Evolutionary conservation across 257 asterid genomes (phyloP).

Genomic region (Solanum lycopersicoides): DNA sequence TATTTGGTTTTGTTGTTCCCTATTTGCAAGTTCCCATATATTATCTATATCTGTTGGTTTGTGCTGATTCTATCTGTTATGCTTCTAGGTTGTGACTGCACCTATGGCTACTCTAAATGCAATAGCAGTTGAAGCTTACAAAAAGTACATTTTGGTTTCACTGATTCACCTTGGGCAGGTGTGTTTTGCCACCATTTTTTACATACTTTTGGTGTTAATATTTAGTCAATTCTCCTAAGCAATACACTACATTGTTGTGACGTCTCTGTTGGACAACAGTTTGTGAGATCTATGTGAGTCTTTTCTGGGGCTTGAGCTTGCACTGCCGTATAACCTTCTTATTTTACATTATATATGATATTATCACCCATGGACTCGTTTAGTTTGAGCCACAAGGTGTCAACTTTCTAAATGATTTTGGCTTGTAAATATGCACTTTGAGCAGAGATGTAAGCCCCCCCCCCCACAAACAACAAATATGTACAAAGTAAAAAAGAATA

Average conservation of each 20-base stretch:
- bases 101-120: constrained; percentile 81
- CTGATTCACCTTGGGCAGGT: constrained; percentile 95
- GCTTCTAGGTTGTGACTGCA: constrained; percentile 83
- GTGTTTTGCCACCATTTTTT: neutral
- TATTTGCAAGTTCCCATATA: neutral
- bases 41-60: neutral
- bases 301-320: neutral
- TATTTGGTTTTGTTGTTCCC: neutral
- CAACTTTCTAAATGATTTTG: neutral
- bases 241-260: neutral
- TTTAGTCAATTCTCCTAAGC: neutral
- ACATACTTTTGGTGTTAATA: neutral
- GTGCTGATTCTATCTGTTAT: neutral
- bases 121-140: constrained; percentile 95
- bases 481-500: neutral
- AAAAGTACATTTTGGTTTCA: constrained; percentile 75
- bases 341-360: neutral
- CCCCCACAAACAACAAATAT: too few species aligned
- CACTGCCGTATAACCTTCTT: neutral
- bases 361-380: neutral
- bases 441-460: too few species aligned
- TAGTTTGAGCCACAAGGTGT: neutral
- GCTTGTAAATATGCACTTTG: neutral
- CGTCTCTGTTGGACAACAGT: neutral
- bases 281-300: neutral